These are phyloP conservation scores for Saprolegnia diclina DNA, from an alignment of 352 stramenopile genomes.

Conservation along the genomic window DNA sequence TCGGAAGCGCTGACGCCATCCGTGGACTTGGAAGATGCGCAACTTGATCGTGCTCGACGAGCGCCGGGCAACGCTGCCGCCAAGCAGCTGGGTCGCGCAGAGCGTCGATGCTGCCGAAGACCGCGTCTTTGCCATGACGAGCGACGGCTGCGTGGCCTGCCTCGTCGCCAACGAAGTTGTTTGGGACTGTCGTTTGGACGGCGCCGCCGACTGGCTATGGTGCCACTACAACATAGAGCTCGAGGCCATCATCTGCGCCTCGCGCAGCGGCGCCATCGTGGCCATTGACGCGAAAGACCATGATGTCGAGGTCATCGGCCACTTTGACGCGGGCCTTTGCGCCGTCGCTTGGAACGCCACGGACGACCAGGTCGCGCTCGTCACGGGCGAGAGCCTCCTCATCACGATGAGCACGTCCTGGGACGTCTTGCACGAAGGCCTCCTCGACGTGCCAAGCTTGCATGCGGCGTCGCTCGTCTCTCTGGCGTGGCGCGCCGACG, in stretches of 20 bases:
- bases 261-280: slow-evolving; percentile 41
- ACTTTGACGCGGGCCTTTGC: slow-evolving; percentile 54
- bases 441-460: slow-evolving; percentile 37
- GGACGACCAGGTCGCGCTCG: slow-evolving; percentile 61
- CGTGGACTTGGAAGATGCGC: slow-evolving; percentile 11
- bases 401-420: slow-evolving; percentile 72
- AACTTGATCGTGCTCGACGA: slow-evolving; percentile 4
- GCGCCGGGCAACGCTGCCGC: neutral
- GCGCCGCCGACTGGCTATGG: slow-evolving; percentile 42
- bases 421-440: slow-evolving; percentile 67
- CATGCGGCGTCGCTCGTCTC: slow-evolving; percentile 25
- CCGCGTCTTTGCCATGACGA: slow-evolving; percentile 10
- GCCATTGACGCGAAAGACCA: slow-evolving; percentile 46
- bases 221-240: slow-evolving; percentile 58
- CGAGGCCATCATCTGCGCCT: slow-evolving; percentile 51
- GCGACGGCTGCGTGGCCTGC: neutral
- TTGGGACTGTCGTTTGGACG: neutral
- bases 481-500: slow-evolving; percentile 69
- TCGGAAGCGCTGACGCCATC: neutral
- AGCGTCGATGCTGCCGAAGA: slow-evolving; percentile 16
- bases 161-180: slow-evolving; percentile 16
- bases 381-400: slow-evolving; percentile 52
- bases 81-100: neutral
- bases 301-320: slow-evolving; percentile 56
- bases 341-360: slow-evolving; percentile 60